Conservation (phyloP, 2,329 filamentous ascomycete species). For the Botrytis squamosa region DNA sequence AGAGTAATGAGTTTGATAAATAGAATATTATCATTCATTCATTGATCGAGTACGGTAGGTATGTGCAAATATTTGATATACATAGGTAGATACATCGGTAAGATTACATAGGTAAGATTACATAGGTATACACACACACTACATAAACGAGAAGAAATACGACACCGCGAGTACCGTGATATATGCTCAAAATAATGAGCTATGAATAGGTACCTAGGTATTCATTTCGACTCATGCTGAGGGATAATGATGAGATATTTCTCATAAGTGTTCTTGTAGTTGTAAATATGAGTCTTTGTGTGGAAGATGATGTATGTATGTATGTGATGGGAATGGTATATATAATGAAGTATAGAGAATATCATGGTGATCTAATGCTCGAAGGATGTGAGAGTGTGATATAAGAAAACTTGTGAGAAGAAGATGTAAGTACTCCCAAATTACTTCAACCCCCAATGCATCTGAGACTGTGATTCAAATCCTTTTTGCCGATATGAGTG, state of each 20-base stretch:
- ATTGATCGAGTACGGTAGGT: too few relatives aligned
- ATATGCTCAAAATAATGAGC: not conserved
- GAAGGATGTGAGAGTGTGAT: not conserved
- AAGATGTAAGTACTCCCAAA: not conserved
- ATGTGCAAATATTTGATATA: not conserved
- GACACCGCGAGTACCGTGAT: too few relatives aligned
- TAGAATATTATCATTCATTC: too few relatives aligned
- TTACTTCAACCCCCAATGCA: not conserved
- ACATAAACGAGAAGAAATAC: too few relatives aligned
- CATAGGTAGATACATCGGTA: too few relatives aligned
- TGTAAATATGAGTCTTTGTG: not conserved
- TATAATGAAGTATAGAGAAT: not conserved
- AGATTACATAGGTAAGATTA: too few relatives aligned
- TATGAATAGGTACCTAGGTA: too few relatives aligned
- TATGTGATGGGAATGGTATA: not conserved
- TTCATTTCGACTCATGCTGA: conserved; percentile 17
- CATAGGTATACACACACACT: too few relatives aligned
- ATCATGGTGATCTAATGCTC: not conserved
- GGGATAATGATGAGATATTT: not conserved
- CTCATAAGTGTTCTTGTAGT: not conserved
- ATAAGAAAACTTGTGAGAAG: too few relatives aligned
- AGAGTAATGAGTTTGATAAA: not conserved
- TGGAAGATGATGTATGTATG: not conserved
- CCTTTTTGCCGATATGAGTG: conserved; percentile 31
- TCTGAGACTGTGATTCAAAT: conserved; percentile 19